Evolutionary conservation across 139 green algal genomes (phyloP), one percentile per base, ranked within the genome.

Genomic region (Pseudopediastrum boryanum): DNA sequence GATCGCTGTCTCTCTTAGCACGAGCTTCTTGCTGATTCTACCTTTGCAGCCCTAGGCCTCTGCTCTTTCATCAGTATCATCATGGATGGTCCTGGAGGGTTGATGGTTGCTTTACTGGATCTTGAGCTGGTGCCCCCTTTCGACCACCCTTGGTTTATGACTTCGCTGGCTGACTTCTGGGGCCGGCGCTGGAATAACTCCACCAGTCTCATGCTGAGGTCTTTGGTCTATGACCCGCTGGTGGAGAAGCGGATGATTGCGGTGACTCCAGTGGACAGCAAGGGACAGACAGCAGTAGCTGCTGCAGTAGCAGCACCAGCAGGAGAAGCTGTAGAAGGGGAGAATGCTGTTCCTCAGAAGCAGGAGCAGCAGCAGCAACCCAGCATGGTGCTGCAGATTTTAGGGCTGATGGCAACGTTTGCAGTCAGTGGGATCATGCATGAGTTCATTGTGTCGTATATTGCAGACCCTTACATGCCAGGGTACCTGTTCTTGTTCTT

Each of bases 101-200:
- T 89, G 59, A 35, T 77, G 23, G 77, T 71, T 13, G 31, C 31
- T 1, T 9, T 70, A 9, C 12, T 83, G 52, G 85, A 58, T 31
- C 43, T 89, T 44, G 29, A 73, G 39, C 56, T 89, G 29, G 63
- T 85, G 21, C 85, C 85, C 5, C 81, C 82, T 3, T 89, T 89
- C 38, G 85, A 89, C 76, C 52, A 71, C 43, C 85, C 85, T 7
- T 89, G 85, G 85, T 42, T 79, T 52, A 46, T 76, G 36, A 58
- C 43, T 10, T 82, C 63, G 0, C 42, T 85, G 41, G 81, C 81
- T 6, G 85, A 89, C 50, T 89, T 84, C 41, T 89, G 85, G 85
- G 73, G 69, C 39, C 62, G 66, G 51, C 54, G 85, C 13, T 86
- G 81, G 85, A 89, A 89, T 63, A 86, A 86, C 70, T 79, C 81